Base-by-base conservation (phyloP, 2,329 filamentous ascomycete genomes). In the Colletotrichum orchidophilum region DNA sequence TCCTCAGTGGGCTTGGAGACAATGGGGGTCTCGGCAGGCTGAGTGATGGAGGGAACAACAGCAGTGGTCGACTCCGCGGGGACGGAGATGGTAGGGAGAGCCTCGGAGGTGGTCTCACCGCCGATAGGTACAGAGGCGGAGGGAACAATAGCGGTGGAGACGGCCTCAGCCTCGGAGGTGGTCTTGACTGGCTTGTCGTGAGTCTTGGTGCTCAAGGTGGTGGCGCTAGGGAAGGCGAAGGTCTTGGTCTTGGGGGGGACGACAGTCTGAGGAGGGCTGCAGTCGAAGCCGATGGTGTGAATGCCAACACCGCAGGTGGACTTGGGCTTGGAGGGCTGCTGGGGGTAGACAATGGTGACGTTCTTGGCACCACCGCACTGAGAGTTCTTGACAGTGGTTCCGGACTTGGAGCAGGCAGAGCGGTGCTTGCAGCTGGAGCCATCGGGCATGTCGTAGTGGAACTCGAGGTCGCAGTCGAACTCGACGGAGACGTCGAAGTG, bases 291-390 rank as follows among this genome's bases (percentile, higher is more conserved):
- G 76, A 97, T 90, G 79, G 87, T 87, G 83, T 93, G 92, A 76
- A 96, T 88, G 76, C 91, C 90, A 76, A 97, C 87, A 76, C 88
- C 87, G 85, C 94, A 96, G 76, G 82, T 83, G 59, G 86, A 82
- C 80, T 90, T 86, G 71, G 84, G 79, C 78, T 87, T 86, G 73
- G 87, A 81, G 73, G 88, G 83, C 78, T 92, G 89, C 74, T 88
- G 87, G 29, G 71, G 71, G 82, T 87, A 90, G 80, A 91, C 83
- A 80, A 98, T 91, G 65, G 89, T 91, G 73, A 98, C 94, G 69
- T 90, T 91, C 80, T 88, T 94, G 74, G 96, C 95, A 82, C 95
- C 95, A 89, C 95, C 96, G 81, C 96, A 98, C 87, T 98, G 94
- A 72, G 86, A 90, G 88, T 98, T 98, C 83, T 90, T 84, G 77